These are phyloP conservation scores for Stellera chamaejasme DNA, from an alignment of 345 rosid species.

Conservation along the genomic window DNA sequence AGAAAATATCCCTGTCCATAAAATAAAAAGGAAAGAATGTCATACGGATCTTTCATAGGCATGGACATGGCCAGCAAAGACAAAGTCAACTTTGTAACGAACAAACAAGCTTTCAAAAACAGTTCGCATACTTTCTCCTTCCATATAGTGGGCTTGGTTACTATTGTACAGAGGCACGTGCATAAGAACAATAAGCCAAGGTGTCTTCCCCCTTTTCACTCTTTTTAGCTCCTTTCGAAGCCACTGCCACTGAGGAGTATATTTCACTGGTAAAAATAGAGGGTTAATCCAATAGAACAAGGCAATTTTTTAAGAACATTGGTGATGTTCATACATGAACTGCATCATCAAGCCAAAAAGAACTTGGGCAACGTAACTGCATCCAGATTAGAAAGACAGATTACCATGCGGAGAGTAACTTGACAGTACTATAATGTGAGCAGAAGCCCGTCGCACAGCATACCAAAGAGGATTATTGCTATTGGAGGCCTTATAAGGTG, in stretches of 20 bases:
- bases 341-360: too few species aligned
- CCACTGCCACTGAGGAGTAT: conserved; percentile 53
- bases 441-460: conserved; percentile 84
- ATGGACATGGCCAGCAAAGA: conserved; percentile 56
- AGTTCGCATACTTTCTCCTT: conserved; percentile 50
- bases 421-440: conserved; percentile 87
- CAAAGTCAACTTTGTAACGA: conserved; percentile 32
- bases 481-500: conserved; percentile 70
- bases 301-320: not conserved
- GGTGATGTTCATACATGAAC: too few species aligned
- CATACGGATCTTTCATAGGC: conserved; percentile 57
- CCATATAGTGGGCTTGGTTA: conserved; percentile 44
- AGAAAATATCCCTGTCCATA: not conserved
- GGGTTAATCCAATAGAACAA: not conserved
- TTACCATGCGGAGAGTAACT: conserved; percentile 95
- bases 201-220: conserved; percentile 44
- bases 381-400: conserved; percentile 1
- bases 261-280: conserved; percentile 27
- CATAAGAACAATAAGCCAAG: conserved; percentile 53
- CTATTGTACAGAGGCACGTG: conserved; percentile 44
- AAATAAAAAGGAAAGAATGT: conserved; percentile 9
- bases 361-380: too few species aligned
- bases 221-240: conserved; percentile 34
- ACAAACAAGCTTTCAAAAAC: conserved; percentile 46
- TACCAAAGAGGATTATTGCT: conserved; percentile 89